Percentiles rank a stretch among this genome's conserved stretches.
Evolutionary conservation across 1,284 basidiomycete species (phyloP).

Genomic region (Ceratobasidium sp.): DNA sequence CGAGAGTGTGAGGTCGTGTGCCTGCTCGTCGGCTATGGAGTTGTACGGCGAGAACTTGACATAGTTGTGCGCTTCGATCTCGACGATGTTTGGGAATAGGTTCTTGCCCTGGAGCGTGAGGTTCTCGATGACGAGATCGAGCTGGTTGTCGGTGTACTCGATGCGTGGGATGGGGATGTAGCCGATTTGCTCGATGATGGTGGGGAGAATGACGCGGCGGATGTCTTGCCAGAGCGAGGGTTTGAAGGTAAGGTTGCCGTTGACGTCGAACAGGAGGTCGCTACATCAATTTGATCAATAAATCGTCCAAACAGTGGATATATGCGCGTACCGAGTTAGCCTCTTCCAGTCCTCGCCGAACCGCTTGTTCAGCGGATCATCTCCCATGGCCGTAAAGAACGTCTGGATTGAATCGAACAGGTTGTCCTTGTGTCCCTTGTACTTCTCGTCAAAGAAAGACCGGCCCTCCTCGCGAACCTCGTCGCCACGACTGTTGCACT

Average conservation of each 20-base stretch:
- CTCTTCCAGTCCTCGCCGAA: conserved; percentile 87
- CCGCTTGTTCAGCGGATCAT: conserved; percentile 84
- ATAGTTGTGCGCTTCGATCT: conserved; percentile 84
- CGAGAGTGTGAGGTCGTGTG: conserved; percentile 77
- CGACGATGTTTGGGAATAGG: conserved; percentile 80
- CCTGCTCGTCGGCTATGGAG: conserved; percentile 66
- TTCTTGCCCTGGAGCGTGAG: conserved; percentile 87
- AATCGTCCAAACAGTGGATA: not conserved
- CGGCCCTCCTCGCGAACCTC: conserved; percentile 75
- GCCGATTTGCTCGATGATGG: conserved; percentile 80
- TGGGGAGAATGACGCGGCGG: conserved; percentile 82
- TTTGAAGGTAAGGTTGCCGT: conserved; percentile 92
- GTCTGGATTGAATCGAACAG: conserved; percentile 75
- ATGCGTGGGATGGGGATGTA: conserved; percentile 92
- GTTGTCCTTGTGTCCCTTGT: conserved; percentile 83
- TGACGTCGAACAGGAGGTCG: conserved; percentile 78
- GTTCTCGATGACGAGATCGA: conserved; percentile 94
- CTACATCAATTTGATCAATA: conserved; percentile 53
- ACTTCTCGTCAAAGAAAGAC: conserved; percentile 85
- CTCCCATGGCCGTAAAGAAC: conserved; percentile 86
- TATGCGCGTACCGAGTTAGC: conserved; percentile 61
- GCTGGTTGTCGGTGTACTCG: conserved; percentile 88
- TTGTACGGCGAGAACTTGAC: conserved; percentile 85
- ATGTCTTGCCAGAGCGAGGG: conserved; percentile 86
- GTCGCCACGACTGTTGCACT: conserved; percentile 71